Evolutionary conservation across 441 rosid species (phyloP).

Genomic region (Corymbia citriodora): DNA sequence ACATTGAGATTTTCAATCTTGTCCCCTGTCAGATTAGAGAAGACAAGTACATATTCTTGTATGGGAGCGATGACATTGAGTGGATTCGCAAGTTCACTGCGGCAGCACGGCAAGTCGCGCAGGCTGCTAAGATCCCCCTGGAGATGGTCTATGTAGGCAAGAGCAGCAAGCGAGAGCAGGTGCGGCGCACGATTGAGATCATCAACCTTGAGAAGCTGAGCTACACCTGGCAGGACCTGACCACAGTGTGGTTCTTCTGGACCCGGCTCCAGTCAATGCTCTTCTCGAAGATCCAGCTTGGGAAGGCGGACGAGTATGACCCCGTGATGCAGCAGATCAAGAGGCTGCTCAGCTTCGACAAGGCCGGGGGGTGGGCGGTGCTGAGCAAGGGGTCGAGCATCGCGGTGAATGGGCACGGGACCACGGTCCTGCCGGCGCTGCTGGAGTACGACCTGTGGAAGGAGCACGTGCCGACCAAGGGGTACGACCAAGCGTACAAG

Average conservation of each 20-base stretch:
- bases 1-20: too few species aligned
- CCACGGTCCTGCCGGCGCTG: too few species aligned
- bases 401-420: conserved; percentile 12
- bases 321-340: conserved; percentile 42
- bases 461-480: too few species aligned
- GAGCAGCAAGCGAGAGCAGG: conserved; percentile 47
- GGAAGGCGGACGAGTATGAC: conserved; percentile 29
- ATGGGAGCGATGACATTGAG: too few species aligned
- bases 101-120: too few species aligned
- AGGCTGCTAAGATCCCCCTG: not conserved
- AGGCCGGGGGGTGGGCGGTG: conserved; percentile 62
- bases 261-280: conserved; percentile 65
- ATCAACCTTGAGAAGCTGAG: conserved; percentile 43
- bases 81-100: too few species aligned
- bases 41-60: too few species aligned
- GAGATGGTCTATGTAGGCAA: conserved; percentile 75
- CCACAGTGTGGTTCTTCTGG: conserved; percentile 67
- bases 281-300: conserved; percentile 47
- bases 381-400: conserved; percentile 35
- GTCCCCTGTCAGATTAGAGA: too few species aligned
- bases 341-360: conserved; percentile 50
- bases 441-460: too few species aligned
- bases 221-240: conserved; percentile 33
- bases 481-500: too few species aligned
- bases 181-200: conserved; percentile 21